These are phyloP conservation scores for Flaveria robusta DNA, from an alignment of 129 eudicot species.

Conservation along the genomic window DNA sequence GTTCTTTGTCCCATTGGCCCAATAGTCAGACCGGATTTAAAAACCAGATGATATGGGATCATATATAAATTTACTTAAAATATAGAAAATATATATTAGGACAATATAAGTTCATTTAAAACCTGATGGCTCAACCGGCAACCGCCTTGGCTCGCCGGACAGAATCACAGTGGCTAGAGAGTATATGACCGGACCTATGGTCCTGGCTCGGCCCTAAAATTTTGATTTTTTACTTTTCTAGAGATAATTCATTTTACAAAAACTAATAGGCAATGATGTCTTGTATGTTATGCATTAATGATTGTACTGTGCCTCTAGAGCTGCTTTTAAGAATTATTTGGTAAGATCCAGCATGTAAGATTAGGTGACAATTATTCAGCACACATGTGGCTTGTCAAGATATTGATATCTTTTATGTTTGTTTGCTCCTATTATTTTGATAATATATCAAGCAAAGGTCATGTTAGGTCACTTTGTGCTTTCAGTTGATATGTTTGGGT, in stretches of 20 bases:
- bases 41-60: too few species aligned
- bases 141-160: too few species aligned
- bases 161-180: too few species aligned
- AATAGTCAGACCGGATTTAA: too few species aligned
- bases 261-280: neutral
- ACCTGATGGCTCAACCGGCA: too few species aligned
- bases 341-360: slow-evolving; percentile 31
- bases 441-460: slow-evolving; percentile 25
- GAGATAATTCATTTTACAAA: neutral
- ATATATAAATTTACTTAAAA: too few species aligned
- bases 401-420: slow-evolving; percentile 40
- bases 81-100: too few species aligned
- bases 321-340: slow-evolving; percentile 32
- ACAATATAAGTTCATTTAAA: too few species aligned
- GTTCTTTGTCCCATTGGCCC: too few species aligned
- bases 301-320: slow-evolving; percentile 26
- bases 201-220: too few species aligned
- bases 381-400: slow-evolving; percentile 53
- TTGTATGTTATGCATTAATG: slow-evolving; percentile 20
- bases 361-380: slow-evolving; percentile 36
- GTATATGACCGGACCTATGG: too few species aligned
- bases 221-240: neutral
- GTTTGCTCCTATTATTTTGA: slow-evolving; percentile 34
- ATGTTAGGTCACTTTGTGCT: slow-evolving; percentile 32
- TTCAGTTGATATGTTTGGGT: neutral